These are phyloP conservation scores for Cydonia oblonga DNA, from an alignment of 331 rosid genomes.

Conservation along the genomic window DNA sequence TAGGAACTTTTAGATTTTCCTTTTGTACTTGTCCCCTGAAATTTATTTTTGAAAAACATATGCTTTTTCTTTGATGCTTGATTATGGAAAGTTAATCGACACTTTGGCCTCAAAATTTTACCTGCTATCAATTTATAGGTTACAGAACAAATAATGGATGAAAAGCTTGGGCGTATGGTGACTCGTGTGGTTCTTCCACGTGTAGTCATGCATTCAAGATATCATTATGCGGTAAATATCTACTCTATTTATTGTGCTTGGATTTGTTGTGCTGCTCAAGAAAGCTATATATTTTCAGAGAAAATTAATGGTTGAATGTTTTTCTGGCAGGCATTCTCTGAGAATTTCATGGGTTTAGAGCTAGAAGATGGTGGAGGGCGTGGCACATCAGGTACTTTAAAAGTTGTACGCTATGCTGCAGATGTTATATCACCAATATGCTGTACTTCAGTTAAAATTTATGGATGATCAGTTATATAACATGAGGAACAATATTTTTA, in stretches of 20 bases:
- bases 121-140: slow-evolving; percentile 40
- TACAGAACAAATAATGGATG: slow-evolving; percentile 84
- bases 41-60: not conserved
- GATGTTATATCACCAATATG: not conserved
- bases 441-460: not conserved
- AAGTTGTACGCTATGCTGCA: not conserved
- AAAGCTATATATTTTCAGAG: not conserved
- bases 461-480: not conserved
- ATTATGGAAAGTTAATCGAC: slow-evolving; percentile 5
- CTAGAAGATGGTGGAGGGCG: slow-evolving; percentile 99
- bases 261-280: not conserved
- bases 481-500: not conserved
- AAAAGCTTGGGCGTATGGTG: slow-evolving; percentile 76
- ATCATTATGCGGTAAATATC: slow-evolving; percentile 70
- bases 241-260: not conserved
- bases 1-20: too few relatives aligned
- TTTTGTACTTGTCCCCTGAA: not conserved
- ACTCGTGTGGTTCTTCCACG: slow-evolving; percentile 97
- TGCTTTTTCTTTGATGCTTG: not conserved
- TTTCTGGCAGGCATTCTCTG: slow-evolving; percentile 69
- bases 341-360: slow-evolving; percentile 86
- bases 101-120: slow-evolving; percentile 6
- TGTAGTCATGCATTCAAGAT: slow-evolving; percentile 88
- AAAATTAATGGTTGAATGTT: not conserved
- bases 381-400: slow-evolving; percentile 59